Percentiles rank a stretch among this genome's conserved stretches.
Conservation (phyloP, 179 eudicot species). For the Gypsophila paniculata region DNA sequence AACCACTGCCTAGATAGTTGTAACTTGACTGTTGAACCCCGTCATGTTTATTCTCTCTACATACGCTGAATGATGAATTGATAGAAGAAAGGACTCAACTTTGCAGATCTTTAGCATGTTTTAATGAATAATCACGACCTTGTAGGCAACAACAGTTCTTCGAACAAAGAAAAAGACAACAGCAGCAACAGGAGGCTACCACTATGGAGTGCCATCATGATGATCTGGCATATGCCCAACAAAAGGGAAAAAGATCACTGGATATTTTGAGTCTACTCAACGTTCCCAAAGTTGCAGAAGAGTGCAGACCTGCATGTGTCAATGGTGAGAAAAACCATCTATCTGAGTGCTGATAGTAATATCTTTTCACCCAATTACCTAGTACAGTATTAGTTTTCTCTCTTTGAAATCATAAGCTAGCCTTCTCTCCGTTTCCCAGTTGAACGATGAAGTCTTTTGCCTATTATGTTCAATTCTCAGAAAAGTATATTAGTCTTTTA, state of each 20-base stretch:
- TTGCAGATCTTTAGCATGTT: conserved; percentile 3
- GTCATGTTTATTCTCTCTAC: background rate
- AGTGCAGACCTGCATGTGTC: conserved; percentile 21
- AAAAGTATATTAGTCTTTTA: background rate
- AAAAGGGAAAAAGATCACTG: conserved; percentile 50
- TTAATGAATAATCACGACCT: background rate
- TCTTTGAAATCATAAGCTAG: background rate
- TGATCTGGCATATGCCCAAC: conserved; percentile 32
- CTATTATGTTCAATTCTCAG: background rate
- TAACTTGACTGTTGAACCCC: background rate
- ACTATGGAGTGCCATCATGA: conserved; percentile 35
- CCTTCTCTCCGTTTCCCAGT: conserved; percentile 10
- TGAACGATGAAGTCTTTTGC: background rate
- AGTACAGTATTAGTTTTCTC: conserved; percentile 4
- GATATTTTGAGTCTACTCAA: conserved; percentile 72
- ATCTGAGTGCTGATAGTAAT: background rate
- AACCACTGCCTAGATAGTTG: conserved; percentile 3
- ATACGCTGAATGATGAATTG: conserved; percentile 1
- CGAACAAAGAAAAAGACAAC: conserved; percentile 82
- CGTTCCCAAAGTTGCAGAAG: conserved; percentile 45
- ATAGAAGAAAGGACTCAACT: background rate
- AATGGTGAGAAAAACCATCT: conserved; percentile 22
- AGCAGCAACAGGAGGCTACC: conserved; percentile 42
- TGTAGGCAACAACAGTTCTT: conserved; percentile 87
- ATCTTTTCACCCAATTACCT: background rate